phyloP scores from a whole-genome alignment of 2,329 filamentous ascomycete genomes.

The Fusarium stilboides region DNA sequence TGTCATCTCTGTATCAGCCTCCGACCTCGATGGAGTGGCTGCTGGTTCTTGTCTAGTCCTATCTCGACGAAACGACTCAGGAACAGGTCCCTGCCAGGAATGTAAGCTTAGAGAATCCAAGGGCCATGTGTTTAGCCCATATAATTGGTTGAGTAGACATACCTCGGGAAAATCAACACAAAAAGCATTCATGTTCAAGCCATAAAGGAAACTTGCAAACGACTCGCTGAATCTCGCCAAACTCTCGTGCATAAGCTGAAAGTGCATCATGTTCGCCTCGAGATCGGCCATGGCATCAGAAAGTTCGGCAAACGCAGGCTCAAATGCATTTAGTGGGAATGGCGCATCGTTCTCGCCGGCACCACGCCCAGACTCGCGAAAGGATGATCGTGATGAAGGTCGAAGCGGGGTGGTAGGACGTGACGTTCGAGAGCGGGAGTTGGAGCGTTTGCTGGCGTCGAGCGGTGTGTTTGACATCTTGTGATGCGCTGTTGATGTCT shows the following conservation, averaged over 20 bases:
- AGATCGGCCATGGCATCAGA: slow-evolving; percentile 95
- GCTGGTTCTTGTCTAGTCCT: slow-evolving; percentile 68
- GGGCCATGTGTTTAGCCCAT: background rate
- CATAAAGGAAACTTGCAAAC: slow-evolving; percentile 95
- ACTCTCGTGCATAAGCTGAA: slow-evolving; percentile 97
- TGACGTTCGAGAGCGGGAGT: slow-evolving; percentile 75
- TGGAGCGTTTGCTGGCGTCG: slow-evolving; percentile 61
- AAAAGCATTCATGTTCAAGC: slow-evolving; percentile 98
- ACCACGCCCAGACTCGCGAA: slow-evolving; percentile 80
- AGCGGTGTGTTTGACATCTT: slow-evolving; percentile 51
- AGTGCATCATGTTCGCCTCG: slow-evolving; percentile 97
- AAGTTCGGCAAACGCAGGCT: slow-evolving; percentile 93
- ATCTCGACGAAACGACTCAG: slow-evolving; percentile 83
- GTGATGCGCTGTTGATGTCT: background rate
- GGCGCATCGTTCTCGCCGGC: slow-evolving; percentile 66
- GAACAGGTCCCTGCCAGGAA: slow-evolving; percentile 77
- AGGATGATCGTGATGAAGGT: slow-evolving; percentile 88
- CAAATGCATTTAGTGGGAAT: slow-evolving; percentile 84
- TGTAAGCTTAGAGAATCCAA: slow-evolving; percentile 18
- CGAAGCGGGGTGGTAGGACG: slow-evolving; percentile 93
- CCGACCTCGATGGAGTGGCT: slow-evolving; percentile 49
- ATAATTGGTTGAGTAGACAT: slow-evolving; percentile 38
- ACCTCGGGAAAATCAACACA: slow-evolving; percentile 98
- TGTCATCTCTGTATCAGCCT: slow-evolving; percentile 79
- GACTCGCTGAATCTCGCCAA: slow-evolving; percentile 94